These are phyloP conservation scores for Capsicum chinense DNA, from an alignment of 257 asterid genomes.

Conservation along the genomic window DNA sequence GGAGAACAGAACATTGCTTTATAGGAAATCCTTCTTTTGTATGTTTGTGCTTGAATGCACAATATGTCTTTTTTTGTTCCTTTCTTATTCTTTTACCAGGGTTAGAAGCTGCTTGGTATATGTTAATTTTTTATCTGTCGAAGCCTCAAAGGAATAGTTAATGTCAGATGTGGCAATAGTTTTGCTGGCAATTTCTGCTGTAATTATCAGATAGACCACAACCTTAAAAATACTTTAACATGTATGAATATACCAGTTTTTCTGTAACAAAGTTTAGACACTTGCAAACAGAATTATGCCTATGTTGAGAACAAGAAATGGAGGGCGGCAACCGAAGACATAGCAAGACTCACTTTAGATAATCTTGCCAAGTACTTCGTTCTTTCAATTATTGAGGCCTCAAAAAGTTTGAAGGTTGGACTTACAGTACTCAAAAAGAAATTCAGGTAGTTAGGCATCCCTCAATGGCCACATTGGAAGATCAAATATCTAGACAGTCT, in stretches of 20 bases:
- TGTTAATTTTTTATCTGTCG: not conserved
- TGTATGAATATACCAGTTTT: not conserved
- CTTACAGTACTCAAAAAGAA: conserved; percentile 48
- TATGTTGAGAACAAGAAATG: conserved; percentile 32
- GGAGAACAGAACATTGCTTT: not conserved
- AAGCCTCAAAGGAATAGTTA: not conserved
- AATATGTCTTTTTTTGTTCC: not conserved
- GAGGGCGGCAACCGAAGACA: conserved; percentile 40
- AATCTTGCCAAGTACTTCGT: conserved; percentile 45
- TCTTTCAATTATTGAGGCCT: conserved; percentile 42
- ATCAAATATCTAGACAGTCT: conserved; percentile 44
- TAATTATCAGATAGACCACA: not conserved
- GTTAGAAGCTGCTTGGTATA: not conserved
- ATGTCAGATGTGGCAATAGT: not conserved
- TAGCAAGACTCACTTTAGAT: conserved; percentile 40
- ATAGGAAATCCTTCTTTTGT: not conserved
- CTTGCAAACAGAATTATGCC: not conserved
- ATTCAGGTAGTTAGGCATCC: conserved; percentile 48
- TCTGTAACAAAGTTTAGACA: not conserved
- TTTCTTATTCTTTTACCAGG: not conserved
- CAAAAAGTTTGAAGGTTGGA: conserved; percentile 41
- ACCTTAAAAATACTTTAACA: not conserved
- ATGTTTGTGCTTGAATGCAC: not conserved
- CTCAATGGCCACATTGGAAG: conserved; percentile 50
- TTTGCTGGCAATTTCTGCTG: not conserved